A percentile compares a stretch with the other conserved stretches of the same genome.
phyloP scores from a whole-genome alignment of 78 protist species.

The Capsaspora owczarzaki region DNA sequence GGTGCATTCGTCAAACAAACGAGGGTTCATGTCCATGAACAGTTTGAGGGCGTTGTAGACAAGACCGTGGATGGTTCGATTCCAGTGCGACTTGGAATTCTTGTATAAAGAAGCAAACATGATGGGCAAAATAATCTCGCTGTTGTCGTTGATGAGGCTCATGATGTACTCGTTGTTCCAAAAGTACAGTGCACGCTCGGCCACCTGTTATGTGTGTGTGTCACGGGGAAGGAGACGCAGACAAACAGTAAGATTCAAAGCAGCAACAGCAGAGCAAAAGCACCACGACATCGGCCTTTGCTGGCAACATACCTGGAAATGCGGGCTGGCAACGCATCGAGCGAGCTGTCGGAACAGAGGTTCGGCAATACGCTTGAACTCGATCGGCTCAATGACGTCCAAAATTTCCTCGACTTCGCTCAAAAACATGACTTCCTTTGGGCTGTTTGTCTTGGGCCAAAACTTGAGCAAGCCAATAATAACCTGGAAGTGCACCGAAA shows the following conservation, averaged over 20 bases:
- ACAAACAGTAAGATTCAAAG: background rate
- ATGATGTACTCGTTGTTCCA: conserved; percentile 71
- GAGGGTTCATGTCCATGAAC: conserved; percentile 53
- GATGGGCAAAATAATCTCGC: conserved; percentile 47
- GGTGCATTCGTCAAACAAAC: conserved; percentile 45
- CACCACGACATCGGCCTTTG: background rate
- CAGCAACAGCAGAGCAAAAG: background rate
- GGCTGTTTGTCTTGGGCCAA: conserved; percentile 65
- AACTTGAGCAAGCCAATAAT: conserved; percentile 43
- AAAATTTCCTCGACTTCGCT: conserved; percentile 72
- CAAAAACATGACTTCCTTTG: conserved; percentile 65
- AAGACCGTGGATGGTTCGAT: conserved; percentile 40
- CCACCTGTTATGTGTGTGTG: conserved; percentile 22
- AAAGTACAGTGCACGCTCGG: conserved; percentile 65
- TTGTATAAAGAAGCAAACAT: conserved; percentile 41
- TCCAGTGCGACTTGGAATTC: conserved; percentile 52
- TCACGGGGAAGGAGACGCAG: background rate
- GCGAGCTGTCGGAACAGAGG: conserved; percentile 51
- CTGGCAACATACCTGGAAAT: conserved; percentile 40
- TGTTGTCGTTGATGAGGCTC: conserved; percentile 31
- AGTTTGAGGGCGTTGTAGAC: conserved; percentile 55
- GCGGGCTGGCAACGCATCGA: conserved; percentile 43
- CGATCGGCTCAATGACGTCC: conserved; percentile 45
- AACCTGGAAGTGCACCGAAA: conserved; percentile 11
- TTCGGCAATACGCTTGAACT: conserved; percentile 33